phyloP scores from a whole-genome alignment of 2,329 filamentous ascomycete species.

The Akanthomyces dipterigenus region DNA sequence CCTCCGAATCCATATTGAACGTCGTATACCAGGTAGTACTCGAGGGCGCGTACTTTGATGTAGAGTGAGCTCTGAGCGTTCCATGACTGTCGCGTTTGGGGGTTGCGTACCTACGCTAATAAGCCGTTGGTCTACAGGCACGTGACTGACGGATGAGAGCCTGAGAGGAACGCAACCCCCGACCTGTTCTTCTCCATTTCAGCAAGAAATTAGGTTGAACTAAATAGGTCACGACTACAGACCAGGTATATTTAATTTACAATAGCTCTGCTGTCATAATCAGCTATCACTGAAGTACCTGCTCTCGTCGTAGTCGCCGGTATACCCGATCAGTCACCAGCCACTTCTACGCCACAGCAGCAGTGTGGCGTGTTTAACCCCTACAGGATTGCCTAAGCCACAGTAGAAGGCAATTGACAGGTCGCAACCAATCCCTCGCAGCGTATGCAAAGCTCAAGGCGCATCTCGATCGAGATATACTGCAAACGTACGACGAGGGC shows the following conservation, averaged over 20 bases:
- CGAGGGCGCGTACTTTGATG: background rate
- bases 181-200: background rate
- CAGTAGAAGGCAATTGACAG: conserved; percentile 5
- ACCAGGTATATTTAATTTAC: background rate
- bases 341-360: conserved; percentile 4
- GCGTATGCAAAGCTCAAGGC: background rate
- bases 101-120: background rate
- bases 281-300: background rate
- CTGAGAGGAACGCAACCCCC: background rate
- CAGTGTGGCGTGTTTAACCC: background rate
- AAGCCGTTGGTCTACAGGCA: background rate
- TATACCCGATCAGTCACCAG: background rate
- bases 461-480: background rate
- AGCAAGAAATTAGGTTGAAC: no score
- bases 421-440: conserved; percentile 1
- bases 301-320: background rate
- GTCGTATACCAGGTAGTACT: background rate
- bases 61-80: background rate
- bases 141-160: background rate
- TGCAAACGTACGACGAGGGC: background rate
- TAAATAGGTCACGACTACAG: no score
- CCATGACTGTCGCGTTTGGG: background rate
- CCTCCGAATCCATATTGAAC: conserved; percentile 48
- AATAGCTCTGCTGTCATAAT: background rate
- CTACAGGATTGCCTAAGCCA: conserved; percentile 9